Percentiles rank a stretch among this genome's conserved stretches.
phyloP scores from a whole-genome alignment of 192 early-diverging fungal genomes.

The Ambispora gerdemannii region DNA sequence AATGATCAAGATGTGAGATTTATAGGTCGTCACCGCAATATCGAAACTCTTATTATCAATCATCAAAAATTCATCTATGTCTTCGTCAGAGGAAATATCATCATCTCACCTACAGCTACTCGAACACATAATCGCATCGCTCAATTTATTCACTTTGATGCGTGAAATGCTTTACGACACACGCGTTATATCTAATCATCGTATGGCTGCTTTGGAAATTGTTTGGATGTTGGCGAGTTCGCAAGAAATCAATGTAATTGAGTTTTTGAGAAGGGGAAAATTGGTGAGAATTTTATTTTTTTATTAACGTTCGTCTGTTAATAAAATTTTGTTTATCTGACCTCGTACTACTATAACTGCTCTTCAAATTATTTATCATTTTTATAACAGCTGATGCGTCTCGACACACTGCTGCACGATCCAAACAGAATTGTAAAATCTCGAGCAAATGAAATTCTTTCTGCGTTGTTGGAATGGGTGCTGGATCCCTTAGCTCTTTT shows the following conservation, averaged over 20 bases:
- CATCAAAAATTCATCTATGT: constrained; percentile 36
- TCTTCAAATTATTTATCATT: no score
- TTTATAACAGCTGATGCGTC: constrained; percentile 31
- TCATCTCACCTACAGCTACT: constrained; percentile 34
- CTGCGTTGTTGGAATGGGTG: constrained; percentile 39
- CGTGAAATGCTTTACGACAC: constrained; percentile 35
- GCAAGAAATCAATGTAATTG: constrained; percentile 29
- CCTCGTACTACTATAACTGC: not conserved
- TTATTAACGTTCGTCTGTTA: no score
- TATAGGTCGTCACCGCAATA: constrained; percentile 41
- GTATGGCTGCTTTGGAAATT: constrained; percentile 47
- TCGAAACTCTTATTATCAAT: constrained; percentile 43
- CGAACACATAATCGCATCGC: constrained; percentile 35
- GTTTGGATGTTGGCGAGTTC: constrained; percentile 43
- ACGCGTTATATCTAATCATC: constrained; percentile 29
- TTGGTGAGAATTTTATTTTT: constrained; percentile 35
- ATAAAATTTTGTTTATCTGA: no score
- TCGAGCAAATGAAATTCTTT: constrained; percentile 46
- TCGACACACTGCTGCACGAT: constrained; percentile 32
- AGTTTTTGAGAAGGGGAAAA: constrained; percentile 40
- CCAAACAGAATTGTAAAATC: constrained; percentile 37
- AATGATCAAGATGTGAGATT: no score
- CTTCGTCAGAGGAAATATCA: constrained; percentile 14
- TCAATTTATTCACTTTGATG: constrained; percentile 40
- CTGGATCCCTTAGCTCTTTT: constrained; percentile 37